Evolutionary conservation across 345 rosid genomes (phyloP), one percentile per base, ranked within the genome.

Genomic region (Pelargonium nanum): DNA sequence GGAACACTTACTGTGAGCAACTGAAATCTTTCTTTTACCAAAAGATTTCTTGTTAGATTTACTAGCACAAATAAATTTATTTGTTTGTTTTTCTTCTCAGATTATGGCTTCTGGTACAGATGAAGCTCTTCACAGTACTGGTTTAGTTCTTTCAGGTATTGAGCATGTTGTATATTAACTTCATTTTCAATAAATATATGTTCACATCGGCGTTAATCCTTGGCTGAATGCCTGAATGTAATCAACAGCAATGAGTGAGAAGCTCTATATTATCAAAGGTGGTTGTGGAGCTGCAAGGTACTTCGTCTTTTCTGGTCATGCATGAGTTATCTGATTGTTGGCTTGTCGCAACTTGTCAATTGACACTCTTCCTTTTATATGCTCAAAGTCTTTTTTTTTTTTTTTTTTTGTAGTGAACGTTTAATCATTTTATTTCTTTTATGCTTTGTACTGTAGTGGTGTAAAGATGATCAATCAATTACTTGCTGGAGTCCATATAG

Each of bases 401-500:
- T n/a, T n/a, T 62, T 52, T 26, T 67, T 22, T 24, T 44, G 25
- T 19, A 23, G 12, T 12, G 20, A 55, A 22, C 57, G 13, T 9
- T 6, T 53, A 19, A 5, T n/a, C 26, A 19, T 28, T 40, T 56
- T 5, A n/a, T 20, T 8, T n/a, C n/a, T n/a, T 45, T 26, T 23
- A 4, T 61, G 24, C 20, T 65, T 9, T 51, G 19, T 20, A 23
- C 50, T 55, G 15, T 55, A 92, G 98, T 74, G 88, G 85, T 24
- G 82, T 88, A 59, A 92, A 91, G 72, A 92, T 88, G 98, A 85
- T 82, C 70, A 92, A 92, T 74, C 98, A 92, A 72, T 71, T 92
- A 75, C 98, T 92, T 74, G 98, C 98, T 62, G 98, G 98, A 72
- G 90, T 88, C 69, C 98, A 92, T 74, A 92, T 92, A 62, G 98